Percentiles rank a stretch among this genome's conserved stretches.
Conservation (phyloP, 2,329 filamentous ascomycete species). For the Cytospora leucostoma region DNA sequence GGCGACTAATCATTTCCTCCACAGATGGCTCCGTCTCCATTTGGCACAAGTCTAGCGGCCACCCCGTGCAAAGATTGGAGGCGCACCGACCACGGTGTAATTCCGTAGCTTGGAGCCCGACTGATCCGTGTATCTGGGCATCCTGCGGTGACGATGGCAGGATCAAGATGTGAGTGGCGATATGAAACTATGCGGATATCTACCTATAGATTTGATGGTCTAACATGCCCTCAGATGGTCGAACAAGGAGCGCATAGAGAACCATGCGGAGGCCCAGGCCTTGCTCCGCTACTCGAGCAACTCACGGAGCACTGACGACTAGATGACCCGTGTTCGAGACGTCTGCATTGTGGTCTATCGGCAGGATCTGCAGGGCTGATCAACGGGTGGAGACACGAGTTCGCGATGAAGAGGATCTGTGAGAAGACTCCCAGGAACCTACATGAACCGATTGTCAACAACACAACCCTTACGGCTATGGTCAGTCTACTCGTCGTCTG, state of each 20-base stretch:
- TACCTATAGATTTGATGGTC: background rate
- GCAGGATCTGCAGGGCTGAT: too few species aligned
- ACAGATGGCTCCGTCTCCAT: slow-evolving; percentile 72
- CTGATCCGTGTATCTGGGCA: slow-evolving; percentile 79
- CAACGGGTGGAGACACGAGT: background rate
- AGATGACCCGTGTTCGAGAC: slow-evolving; percentile 8
- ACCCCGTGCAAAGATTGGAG: slow-evolving; percentile 71
- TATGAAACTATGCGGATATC: background rate
- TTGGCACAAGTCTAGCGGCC: slow-evolving; percentile 85
- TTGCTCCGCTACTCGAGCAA: background rate
- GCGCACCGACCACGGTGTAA: slow-evolving; percentile 81
- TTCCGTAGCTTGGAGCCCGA: slow-evolving; percentile 85
- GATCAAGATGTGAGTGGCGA: slow-evolving; percentile 74
- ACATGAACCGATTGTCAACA: background rate
- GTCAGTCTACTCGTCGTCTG: too few species aligned
- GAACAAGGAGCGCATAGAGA: slow-evolving; percentile 38
- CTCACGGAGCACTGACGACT: background rate
- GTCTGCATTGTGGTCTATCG: background rate
- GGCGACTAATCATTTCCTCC: background rate
- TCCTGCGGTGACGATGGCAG: slow-evolving; percentile 86
- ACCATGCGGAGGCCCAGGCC: slow-evolving; percentile 4
- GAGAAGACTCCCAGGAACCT: background rate
- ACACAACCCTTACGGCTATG: background rate
- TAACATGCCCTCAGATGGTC: slow-evolving; percentile 38
- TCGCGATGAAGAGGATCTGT: background rate